Conservation (phyloP, 2,329 filamentous ascomycete species). For the Aspergillus eucalypticola region DNA sequence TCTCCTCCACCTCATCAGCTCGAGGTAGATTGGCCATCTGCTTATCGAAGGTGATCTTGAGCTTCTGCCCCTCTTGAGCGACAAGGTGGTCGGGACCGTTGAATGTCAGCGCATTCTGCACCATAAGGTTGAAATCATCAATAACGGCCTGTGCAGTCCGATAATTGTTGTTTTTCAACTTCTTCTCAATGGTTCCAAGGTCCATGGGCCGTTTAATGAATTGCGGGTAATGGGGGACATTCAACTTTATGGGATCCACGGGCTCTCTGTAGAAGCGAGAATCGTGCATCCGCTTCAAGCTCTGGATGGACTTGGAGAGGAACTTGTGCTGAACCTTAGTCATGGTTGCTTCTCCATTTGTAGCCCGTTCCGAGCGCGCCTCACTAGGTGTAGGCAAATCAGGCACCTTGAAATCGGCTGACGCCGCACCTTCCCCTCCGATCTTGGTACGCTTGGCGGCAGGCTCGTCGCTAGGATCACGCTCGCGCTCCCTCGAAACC, state of each 20-base stretch:
- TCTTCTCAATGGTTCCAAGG: slow-evolving; percentile 76
- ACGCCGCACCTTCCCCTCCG: slow-evolving; percentile 53
- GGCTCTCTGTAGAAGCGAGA: slow-evolving; percentile 74
- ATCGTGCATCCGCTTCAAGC: slow-evolving; percentile 79
- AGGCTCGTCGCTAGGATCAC: slow-evolving; percentile 65
- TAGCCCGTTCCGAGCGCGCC: slow-evolving; percentile 16
- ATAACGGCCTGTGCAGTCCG: slow-evolving; percentile 69
- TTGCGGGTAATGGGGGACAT: slow-evolving; percentile 71
- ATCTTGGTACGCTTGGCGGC: slow-evolving; percentile 80
- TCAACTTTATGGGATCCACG: slow-evolving; percentile 73
- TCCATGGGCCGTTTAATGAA: slow-evolving; percentile 81
- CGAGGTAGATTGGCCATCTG: slow-evolving; percentile 62
- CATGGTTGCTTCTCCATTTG: slow-evolving; percentile 30
- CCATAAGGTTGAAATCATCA: slow-evolving; percentile 73
- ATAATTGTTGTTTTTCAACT: slow-evolving; percentile 72
- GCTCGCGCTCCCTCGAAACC: slow-evolving; percentile 72
- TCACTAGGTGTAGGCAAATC: slow-evolving; percentile 43
- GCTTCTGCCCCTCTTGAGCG: slow-evolving; percentile 64
- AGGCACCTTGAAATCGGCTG: slow-evolving; percentile 48
- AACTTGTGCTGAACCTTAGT: slow-evolving; percentile 48
- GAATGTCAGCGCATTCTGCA: slow-evolving; percentile 76
- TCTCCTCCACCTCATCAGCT: slow-evolving; percentile 61
- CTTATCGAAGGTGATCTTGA: slow-evolving; percentile 61
- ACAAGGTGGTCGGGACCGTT: slow-evolving; percentile 79
- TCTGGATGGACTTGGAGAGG: slow-evolving; percentile 41